Base-by-base conservation (phyloP, 495 filamentous ascomycete genomes). In the Xylaria cubensis region DNA sequence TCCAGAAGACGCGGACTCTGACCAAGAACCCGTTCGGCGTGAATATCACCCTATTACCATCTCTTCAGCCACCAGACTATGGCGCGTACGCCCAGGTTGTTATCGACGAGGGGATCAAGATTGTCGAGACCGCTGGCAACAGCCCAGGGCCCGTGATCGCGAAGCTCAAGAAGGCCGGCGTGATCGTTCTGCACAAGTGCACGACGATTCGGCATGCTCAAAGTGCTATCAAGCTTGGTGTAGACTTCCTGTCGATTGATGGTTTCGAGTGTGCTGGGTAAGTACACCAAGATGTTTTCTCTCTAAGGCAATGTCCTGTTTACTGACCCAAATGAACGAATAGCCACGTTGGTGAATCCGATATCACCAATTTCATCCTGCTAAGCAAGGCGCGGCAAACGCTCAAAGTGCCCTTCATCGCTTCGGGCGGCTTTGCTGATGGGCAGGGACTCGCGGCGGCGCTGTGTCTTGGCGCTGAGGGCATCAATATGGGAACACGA, bases 301-400 rank as follows among this genome's bases (percentile, higher is more conserved):
- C 12, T 10, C 29, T 10, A 6, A 26, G 1, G 17, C 58, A n/a
- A 15, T 46, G 48, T 34, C 26, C 32, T 3, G 42, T 44, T 48
- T 68, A 29, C 61, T 68, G 46, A 74, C 56, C 71, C 50, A 56
- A 41, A 67, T 63, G 61, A 53, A 73, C 72, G 24, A 74, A 71
- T 62, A 86, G 84, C 76, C 85, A 86, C 80, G 95, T 99, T 64
- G 96, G 96, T 74, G 96, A 99, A 86, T 88, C 88, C 56, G 96
- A 99, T 77, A 97, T 99, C 82, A 97, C 96, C 73, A 99, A 99
- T 82, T 96, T 98, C 82, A 97, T 99, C 73, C 89, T 99, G 9
- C 86, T 98, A 55, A 90, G 89, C 80, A 88, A 93, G 55, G 96
- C 96, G 46, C 86, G 95, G 24, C 96, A 99, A 83, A 88, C 90